Conservation (phyloP, 75 land plant genomes). For the Pseudotsuga menziesii region DNA sequence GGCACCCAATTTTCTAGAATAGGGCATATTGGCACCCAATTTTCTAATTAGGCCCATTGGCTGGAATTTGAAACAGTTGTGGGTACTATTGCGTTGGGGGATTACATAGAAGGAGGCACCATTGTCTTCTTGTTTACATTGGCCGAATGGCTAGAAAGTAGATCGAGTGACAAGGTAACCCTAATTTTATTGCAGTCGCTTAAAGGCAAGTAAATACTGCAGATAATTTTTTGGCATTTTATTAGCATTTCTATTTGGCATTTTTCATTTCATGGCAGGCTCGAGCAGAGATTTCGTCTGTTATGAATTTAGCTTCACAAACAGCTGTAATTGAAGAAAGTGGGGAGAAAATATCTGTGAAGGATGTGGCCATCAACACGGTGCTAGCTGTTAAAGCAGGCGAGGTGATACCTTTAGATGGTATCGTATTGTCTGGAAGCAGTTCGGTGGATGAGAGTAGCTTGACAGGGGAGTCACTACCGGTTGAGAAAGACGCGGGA, state of each 20-base stretch:
- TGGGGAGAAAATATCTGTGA: constrained; percentile 53
- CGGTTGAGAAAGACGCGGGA: constrained; percentile 68
- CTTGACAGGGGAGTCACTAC: constrained; percentile 83
- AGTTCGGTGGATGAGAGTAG: constrained; percentile 85
- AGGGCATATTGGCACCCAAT: background rate
- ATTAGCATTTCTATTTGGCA: background rate
- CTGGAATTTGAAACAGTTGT: constrained; percentile 38
- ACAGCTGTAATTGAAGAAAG: constrained; percentile 71
- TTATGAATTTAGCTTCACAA: constrained; percentile 76
- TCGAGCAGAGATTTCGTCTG: constrained; percentile 62
- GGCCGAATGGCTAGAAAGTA: constrained; percentile 88
- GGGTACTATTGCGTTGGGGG: constrained; percentile 68
- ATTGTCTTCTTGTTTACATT: constrained; percentile 85
- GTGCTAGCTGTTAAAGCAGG: constrained; percentile 82
- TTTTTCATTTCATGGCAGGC: constrained; percentile 42
- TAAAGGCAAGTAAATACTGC: background rate
- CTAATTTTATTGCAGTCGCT: background rate
- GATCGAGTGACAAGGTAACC: constrained; percentile 80
- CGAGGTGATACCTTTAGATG: constrained; percentile 88
- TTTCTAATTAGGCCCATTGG: background rate
- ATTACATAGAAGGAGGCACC: constrained; percentile 76
- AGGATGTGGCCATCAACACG: constrained; percentile 66
- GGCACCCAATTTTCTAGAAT: background rate
- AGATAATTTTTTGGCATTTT: too few species aligned
- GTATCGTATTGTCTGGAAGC: constrained; percentile 71